Base-by-base conservation (phyloP, 2,329 filamentous ascomycete genomes). In the Botryosphaeria agaves region DNA sequence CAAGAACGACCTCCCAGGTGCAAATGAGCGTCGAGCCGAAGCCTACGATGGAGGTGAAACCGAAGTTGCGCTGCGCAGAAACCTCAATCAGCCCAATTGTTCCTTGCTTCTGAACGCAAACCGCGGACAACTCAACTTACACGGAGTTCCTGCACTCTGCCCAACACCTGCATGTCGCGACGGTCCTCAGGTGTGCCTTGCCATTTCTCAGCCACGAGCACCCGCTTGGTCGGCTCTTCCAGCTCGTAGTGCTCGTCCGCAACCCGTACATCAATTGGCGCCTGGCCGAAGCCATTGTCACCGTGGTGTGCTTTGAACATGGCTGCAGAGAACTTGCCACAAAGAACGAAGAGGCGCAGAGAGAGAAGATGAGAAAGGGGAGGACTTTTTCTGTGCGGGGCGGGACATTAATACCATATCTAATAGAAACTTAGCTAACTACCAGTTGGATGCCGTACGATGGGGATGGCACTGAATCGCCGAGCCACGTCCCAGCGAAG, bases 21-120 rank as follows among this genome's bases (percentile, higher is more conserved):
- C 37, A 37, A 28, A 51, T 44, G 19, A 49, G 35, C 1, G 44
- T 47, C 12, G 35, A 42, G 5, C 36, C 39, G 28, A 48, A 48
- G 14, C 45, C 46, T 11, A 47, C 33, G 34, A 45, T 48, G 6
- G 36, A 36, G 31, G 43, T 33, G 20, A 44, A 37, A 16, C 35
- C 35, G 32, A 46, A 46, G 35, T 43, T 46, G 11, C 43, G 40
- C 38, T 43, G 18, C 8, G 5, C 5, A 26, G 9, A 8, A 7
- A 12, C 21, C 12, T 7, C 12, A 23, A 14, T 18, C 12, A 17
- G 26, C 16, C 9, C 11, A 14, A 9, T 18, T 28, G 4, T 9
- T 9, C 26, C 3, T 9, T 28, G 11, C 12, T 4, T 28, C 12
- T 14, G 16, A 14, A 7, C 9, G 9, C 16, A 14, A 28, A 14